Percentiles rank a stretch among this genome's conserved stretches.
Evolutionary conservation across 371 early-diverging fungal genomes (phyloP).

Genomic region (Mucor saturninus): DNA sequence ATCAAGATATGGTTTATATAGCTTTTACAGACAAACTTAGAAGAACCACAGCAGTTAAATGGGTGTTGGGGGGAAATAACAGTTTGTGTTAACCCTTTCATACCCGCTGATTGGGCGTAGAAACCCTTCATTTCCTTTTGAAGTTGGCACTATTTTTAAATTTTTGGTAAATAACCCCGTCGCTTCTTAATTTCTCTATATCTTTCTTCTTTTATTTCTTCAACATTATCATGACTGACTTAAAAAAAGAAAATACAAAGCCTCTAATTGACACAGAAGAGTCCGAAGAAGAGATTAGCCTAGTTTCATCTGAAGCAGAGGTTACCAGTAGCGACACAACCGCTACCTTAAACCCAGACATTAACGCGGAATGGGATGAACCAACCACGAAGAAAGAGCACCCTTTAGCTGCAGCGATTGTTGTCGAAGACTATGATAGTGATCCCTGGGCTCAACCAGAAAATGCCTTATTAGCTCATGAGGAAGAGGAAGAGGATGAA

Average conservation of each 20-base stretch:
- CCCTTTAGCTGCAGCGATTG: constrained; percentile 14
- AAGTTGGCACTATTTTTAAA: neutral
- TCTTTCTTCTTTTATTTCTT: constrained; percentile 8
- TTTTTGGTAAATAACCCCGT: neutral
- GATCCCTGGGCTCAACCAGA: constrained; percentile 24
- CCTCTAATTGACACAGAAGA: constrained; percentile 17
- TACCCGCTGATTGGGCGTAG: neutral
- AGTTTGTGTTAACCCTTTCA: no score
- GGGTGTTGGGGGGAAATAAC: no score
- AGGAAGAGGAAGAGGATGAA: neutral
- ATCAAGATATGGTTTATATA: no score
- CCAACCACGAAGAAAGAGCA: constrained; percentile 13
- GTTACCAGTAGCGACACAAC: neutral
- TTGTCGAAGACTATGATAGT: constrained; percentile 16
- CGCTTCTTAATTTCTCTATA: neutral
- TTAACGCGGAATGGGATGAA: constrained; percentile 8
- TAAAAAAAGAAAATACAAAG: neutral
- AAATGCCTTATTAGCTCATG: constrained; percentile 4
- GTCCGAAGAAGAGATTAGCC: constrained; percentile 12
- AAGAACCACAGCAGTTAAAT: no score
- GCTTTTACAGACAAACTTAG: no score
- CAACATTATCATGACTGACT: constrained; percentile 8
- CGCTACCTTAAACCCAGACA: neutral
- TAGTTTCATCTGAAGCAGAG: constrained; percentile 2
- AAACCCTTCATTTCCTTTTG: neutral